Evolutionary conservation across 805 yeast species (phyloP).

Genomic region (Hanseniaspora clermontiae): DNA sequence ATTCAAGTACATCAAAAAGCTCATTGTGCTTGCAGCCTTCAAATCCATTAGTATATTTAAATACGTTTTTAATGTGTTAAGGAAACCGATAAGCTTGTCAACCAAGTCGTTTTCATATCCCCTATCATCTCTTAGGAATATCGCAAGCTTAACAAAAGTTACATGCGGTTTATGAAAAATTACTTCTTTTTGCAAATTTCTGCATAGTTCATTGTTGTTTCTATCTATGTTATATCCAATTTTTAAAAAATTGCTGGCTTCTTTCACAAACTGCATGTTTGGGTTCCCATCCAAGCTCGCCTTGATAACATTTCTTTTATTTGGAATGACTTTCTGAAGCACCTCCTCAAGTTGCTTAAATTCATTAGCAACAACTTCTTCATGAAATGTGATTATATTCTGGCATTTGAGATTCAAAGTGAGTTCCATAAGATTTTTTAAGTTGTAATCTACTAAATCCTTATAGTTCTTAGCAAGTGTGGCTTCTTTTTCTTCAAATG

Average conservation of each 20-base stretch:
- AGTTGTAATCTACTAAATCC: background rate
- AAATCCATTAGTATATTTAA: background rate
- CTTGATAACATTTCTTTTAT: background rate
- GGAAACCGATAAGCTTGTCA: background rate
- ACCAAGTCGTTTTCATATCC: background rate
- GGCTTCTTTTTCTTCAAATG: background rate
- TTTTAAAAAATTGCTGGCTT: background rate
- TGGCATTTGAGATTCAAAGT: background rate
- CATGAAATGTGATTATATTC: background rate
- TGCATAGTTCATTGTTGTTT: background rate
- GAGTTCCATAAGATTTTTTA: conserved; percentile 1
- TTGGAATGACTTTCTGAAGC: background rate
- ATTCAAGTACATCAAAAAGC: background rate
- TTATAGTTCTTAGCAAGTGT: background rate
- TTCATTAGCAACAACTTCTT: background rate
- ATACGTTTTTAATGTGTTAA: background rate
- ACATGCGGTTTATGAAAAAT: background rate
- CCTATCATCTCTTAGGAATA: background rate
- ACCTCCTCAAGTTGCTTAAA: background rate
- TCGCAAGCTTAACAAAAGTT: background rate
- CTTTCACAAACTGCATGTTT: background rate
- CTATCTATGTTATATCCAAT: conserved; percentile 8
- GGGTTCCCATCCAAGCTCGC: background rate
- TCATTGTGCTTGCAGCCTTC: background rate
- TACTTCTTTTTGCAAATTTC: background rate